phyloP scores from a whole-genome alignment of 345 rosid genomes.

The Streptanthus diversifolius region DNA sequence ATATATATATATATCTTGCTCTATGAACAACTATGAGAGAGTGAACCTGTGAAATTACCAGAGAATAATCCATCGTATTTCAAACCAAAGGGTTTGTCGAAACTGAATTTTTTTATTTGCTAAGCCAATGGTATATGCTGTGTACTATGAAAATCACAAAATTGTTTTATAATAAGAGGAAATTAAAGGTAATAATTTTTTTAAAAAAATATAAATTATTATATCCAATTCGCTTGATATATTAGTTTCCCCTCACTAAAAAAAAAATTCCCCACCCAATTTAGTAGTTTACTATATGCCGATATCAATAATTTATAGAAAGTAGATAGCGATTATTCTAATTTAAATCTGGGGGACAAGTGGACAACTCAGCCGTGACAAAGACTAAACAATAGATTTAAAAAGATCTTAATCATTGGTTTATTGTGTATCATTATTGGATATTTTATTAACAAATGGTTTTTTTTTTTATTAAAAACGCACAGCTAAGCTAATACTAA shows the following conservation, averaged over 20 bases:
- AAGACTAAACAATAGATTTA: constrained; percentile 27
- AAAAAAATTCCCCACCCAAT: background rate
- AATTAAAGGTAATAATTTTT: background rate
- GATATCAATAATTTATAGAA: constrained; percentile 12
- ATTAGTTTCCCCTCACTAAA: background rate
- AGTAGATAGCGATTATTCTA: constrained; percentile 13
- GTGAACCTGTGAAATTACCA: background rate
- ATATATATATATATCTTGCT: background rate
- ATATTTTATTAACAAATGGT: background rate
- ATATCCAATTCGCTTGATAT: background rate
- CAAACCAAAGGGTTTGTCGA: background rate
- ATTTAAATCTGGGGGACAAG: constrained; percentile 20
- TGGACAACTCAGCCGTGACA: constrained; percentile 36
- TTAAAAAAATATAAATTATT: background rate
- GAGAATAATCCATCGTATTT: constrained; percentile 18
- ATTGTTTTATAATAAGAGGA: background rate
- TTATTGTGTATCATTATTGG: constrained; percentile 21
- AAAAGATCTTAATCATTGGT: constrained; percentile 26
- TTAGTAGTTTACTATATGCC: background rate
- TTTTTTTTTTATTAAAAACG: background rate
- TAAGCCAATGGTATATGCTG: constrained; percentile 5
- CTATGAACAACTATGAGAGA: constrained; percentile 1
- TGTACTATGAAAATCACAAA: constrained; percentile 3
- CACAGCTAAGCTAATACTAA: constrained; percentile 25
- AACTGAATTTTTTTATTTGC: background rate